phyloP scores from a whole-genome alignment of 139 green algal genomes.

The Penium margaritaceum region DNA sequence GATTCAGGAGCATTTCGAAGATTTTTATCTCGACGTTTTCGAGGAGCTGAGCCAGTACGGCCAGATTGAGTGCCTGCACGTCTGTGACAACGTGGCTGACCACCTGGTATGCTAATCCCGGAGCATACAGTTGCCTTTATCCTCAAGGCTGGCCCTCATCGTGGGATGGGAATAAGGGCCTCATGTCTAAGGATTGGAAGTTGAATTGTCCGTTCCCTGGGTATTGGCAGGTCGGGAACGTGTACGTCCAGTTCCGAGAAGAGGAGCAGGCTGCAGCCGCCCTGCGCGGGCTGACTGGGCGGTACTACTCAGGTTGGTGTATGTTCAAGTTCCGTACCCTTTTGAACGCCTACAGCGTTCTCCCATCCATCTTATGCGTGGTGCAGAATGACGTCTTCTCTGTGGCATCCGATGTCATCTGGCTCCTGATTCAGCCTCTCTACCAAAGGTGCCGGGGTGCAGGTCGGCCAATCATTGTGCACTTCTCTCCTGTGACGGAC shows the following conservation, averaged over 20 bases:
- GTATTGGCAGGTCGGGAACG: constrained; percentile 47
- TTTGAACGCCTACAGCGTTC: not conserved
- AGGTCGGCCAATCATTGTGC: constrained; percentile 76
- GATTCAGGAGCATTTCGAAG: constrained; percentile 83
- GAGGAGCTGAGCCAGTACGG: constrained; percentile 85
- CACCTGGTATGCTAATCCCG: constrained; percentile 94
- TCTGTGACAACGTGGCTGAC: constrained; percentile 96
- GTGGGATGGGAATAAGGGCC: too few species aligned
- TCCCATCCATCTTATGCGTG: too few species aligned
- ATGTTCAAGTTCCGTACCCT: too few species aligned
- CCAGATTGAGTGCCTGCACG: constrained; percentile 88
- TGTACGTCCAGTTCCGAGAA: constrained; percentile 87
- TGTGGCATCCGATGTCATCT: too few species aligned
- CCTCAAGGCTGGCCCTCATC: too few species aligned
- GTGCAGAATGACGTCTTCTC: too few species aligned
- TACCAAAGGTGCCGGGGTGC: too few species aligned
- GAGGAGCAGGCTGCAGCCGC: constrained; percentile 72
- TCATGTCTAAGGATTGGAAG: too few species aligned
- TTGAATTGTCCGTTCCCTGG: too few species aligned
- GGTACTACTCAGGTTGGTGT: constrained; percentile 47
- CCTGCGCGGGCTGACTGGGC: constrained; percentile 55
- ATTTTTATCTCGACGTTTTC: constrained; percentile 98
- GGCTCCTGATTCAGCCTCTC: too few species aligned
- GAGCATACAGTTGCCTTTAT: too few species aligned
- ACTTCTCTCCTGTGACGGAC: constrained; percentile 96